phyloP scores from a whole-genome alignment of 192 early-diverging fungal species.

The Anaeromyces robustus region DNA sequence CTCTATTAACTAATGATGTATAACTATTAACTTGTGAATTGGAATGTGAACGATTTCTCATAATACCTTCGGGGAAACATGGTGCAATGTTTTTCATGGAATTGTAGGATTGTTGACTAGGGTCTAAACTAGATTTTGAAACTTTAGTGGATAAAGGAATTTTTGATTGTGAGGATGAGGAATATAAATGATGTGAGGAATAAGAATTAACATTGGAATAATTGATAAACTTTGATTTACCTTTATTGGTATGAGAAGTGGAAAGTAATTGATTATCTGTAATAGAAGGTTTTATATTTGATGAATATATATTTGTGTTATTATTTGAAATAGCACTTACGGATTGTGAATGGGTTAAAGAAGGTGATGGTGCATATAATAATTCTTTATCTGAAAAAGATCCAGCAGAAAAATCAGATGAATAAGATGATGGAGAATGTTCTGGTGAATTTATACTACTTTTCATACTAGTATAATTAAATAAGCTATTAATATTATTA shows the following conservation, averaged over 20 bases:
- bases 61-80: neutral
- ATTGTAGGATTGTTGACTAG: neutral
- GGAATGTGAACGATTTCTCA: neutral
- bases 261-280: neutral
- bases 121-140: neutral
- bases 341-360: neutral
- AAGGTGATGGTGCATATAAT: neutral
- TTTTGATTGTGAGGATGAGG: neutral
- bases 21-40: neutral
- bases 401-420: neutral
- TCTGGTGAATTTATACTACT: neutral
- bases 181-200: neutral
- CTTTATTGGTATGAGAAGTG: neutral
- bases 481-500: neutral
- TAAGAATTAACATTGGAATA: neutral
- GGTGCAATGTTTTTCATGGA: neutral
- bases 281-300: neutral
- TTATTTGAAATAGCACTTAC: neutral
- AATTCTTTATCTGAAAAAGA: neutral
- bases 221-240: neutral
- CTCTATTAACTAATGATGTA: neutral
- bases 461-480: neutral
- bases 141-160: neutral
- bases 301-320: no score
- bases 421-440: neutral